phyloP scores from a whole-genome alignment of 75 land plant species.

The Pinus albicaulis region DNA sequence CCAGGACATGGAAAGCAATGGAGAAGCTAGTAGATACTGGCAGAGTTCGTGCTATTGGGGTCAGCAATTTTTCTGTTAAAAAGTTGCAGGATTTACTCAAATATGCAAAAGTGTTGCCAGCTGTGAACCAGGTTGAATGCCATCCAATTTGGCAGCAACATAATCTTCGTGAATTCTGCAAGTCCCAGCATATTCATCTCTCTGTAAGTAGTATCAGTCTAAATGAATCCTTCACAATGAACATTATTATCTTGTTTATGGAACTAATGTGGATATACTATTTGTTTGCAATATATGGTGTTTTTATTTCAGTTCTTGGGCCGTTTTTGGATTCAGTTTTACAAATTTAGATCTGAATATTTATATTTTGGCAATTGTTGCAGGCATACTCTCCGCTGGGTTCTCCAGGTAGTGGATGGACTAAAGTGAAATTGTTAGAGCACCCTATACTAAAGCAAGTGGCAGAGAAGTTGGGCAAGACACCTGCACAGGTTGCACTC shows the following conservation, averaged over 20 bases:
- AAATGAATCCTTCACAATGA: too few relatives aligned
- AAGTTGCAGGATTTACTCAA: conserved; percentile 66
- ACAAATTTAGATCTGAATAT: too few relatives aligned
- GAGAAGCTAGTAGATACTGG: conserved; percentile 65
- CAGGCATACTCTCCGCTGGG: conserved; percentile 93
- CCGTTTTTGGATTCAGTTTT: not conserved
- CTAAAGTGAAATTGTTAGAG: conserved; percentile 39
- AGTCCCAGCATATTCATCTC: conserved; percentile 60
- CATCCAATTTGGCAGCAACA: conserved; percentile 90
- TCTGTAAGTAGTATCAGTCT: conserved; percentile 43
- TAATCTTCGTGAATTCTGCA: conserved; percentile 54
- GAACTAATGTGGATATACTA: too few relatives aligned
- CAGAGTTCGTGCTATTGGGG: conserved; percentile 76
- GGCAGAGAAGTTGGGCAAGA: conserved; percentile 72
- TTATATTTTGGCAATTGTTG: not conserved
- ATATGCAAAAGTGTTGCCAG: conserved; percentile 71
- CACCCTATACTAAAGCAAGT: conserved; percentile 47
- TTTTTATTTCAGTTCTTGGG: not conserved
- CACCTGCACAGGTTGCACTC: conserved; percentile 80
- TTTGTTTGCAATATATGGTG: not conserved
- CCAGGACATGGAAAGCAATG: conserved; percentile 78
- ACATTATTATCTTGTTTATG: too few relatives aligned
- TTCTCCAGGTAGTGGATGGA: conserved; percentile 46
- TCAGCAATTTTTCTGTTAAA: conserved; percentile 77
- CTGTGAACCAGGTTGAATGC: conserved; percentile 95